Conservation (phyloP, 2,329 filamentous ascomycete genomes). For the Exutisphaerella laricina region DNA sequence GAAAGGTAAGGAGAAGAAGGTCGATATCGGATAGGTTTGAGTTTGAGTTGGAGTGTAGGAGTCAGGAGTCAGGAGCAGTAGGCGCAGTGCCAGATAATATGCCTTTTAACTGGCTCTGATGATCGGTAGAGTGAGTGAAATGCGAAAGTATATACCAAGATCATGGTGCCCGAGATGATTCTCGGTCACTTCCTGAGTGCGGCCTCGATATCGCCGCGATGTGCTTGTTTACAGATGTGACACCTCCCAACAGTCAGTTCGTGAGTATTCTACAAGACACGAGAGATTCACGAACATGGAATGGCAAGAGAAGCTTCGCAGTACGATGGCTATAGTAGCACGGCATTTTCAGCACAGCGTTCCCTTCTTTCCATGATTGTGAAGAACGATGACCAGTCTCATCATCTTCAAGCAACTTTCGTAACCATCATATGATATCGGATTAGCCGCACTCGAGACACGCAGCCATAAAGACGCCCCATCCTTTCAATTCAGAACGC, state of each 20-base stretch:
- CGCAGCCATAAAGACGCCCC: conserved; percentile 7
- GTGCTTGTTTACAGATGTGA: too few species aligned
- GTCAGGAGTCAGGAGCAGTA: too few species aligned
- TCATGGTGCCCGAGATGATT: too few species aligned
- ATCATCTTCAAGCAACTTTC: conserved; percentile 17
- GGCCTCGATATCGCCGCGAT: background rate
- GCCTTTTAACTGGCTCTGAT: too few species aligned
- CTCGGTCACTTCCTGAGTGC: background rate
- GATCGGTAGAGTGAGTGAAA: background rate
- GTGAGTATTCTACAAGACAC: too few species aligned
- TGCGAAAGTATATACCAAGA: background rate
- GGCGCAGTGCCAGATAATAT: too few species aligned
- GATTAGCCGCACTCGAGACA: conserved; percentile 19
- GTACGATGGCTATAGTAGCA: conserved; percentile 16
- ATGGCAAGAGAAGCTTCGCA: conserved; percentile 14
- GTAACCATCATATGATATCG: conserved; percentile 9
- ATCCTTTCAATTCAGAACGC: conserved; percentile 9
- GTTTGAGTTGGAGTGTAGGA: background rate
- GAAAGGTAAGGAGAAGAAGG: conserved; percentile 10
- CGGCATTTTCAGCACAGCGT: conserved; percentile 13
- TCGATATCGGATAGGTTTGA: background rate
- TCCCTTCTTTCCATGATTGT: conserved; percentile 12
- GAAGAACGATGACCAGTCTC: conserved; percentile 3
- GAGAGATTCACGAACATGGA: background rate
- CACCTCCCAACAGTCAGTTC: too few species aligned